These are phyloP conservation scores for Fusarium succisae DNA, from an alignment of 2,329 filamentous ascomycete species.

Conservation along the genomic window DNA sequence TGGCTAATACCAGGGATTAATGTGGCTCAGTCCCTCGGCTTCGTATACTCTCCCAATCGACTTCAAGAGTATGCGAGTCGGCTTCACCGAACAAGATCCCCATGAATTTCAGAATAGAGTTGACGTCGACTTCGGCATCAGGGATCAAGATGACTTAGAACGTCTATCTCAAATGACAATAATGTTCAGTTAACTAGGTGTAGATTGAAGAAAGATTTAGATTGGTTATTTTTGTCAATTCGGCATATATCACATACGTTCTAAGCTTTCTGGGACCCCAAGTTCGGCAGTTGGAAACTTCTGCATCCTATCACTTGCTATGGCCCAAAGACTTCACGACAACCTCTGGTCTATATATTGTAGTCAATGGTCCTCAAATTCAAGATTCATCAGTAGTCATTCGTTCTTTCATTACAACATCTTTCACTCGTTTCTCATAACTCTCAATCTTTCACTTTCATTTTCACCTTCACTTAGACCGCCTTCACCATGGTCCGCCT, in stretches of 20 bases:
- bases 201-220: no score
- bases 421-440: background rate
- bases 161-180: rapidly evolving
- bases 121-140: background rate
- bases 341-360: background rate
- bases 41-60: background rate
- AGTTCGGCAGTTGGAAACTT: background rate
- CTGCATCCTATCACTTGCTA: background rate
- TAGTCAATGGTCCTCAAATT: background rate
- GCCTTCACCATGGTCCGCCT: background rate
- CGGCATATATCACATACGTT: background rate
- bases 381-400: background rate
- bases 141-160: background rate
- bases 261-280: background rate
- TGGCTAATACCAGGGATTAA: background rate
- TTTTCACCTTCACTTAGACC: background rate
- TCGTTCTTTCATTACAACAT: background rate
- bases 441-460: background rate
- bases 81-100: background rate
- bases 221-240: background rate
- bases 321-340: background rate
- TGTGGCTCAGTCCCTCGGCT: no score
- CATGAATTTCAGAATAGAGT: background rate
- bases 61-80: background rate
- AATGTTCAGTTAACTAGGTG: rapidly evolving